Conservation (phyloP, 2,329 filamentous ascomycete species). For the Talaromyces sp. region DNA sequence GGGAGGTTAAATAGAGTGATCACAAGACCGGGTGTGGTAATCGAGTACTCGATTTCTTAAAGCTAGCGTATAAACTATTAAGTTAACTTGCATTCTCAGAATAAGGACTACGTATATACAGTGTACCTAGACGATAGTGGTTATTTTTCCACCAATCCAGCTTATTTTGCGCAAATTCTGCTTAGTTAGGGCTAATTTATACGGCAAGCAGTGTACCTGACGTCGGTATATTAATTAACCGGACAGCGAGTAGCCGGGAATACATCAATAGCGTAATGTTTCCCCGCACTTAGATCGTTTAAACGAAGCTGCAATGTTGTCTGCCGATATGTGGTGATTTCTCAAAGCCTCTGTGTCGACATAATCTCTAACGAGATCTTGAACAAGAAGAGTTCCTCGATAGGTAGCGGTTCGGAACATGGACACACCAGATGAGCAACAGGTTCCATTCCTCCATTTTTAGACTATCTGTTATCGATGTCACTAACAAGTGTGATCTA, state of each 20-base stretch:
- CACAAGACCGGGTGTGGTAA: too few relatives aligned
- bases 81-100: too few relatives aligned
- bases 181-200: not conserved
- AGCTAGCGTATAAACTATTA: too few relatives aligned
- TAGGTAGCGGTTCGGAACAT: not conserved
- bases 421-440: not conserved
- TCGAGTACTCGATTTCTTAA: too few relatives aligned
- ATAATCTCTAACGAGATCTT: not conserved
- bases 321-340: not conserved
- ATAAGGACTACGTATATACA: too few relatives aligned
- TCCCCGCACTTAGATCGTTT: not conserved
- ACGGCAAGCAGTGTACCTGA: not conserved
- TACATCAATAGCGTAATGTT: not conserved
- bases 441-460: not conserved
- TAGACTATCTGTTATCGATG: not conserved
- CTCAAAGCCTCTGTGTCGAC: not conserved
- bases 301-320: not conserved
- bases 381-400: not conserved
- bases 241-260: not conserved
- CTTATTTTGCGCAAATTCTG: not conserved
- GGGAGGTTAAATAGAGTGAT: too few relatives aligned
- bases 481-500: not conserved
- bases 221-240: not conserved
- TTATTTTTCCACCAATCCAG: not conserved
- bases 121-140: too few relatives aligned